Percentiles rank a stretch among this genome's conserved stretches.
phyloP scores from a whole-genome alignment of 257 asterid genomes.

The Nicotiana undulata region DNA sequence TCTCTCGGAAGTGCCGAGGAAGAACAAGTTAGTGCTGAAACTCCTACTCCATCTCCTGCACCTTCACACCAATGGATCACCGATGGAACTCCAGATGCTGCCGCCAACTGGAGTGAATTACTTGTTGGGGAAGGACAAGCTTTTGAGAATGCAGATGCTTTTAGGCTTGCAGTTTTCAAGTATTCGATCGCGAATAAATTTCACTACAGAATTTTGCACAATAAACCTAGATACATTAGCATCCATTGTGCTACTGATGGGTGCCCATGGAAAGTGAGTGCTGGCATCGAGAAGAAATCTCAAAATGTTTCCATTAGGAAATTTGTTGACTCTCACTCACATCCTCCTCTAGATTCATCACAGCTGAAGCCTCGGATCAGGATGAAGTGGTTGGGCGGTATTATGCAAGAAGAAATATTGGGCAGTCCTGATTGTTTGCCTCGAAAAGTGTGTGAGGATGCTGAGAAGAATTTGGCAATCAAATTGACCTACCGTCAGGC shows the following conservation, averaged over 20 bases:
- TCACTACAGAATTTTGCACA: conserved; percentile 2
- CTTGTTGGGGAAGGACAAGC: conserved; percentile 6
- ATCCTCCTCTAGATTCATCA: conserved; percentile 6
- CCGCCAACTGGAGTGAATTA: conserved; percentile 8
- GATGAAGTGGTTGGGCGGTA: conserved; percentile 7
- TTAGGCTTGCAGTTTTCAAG: conserved; percentile 1
- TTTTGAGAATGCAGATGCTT: not conserved
- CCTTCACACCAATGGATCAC: not conserved
- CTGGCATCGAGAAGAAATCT: conserved; percentile 4
- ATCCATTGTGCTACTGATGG: conserved; percentile 7
- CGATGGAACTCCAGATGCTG: conserved; percentile 6
- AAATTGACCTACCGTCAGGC: conserved; percentile 12
- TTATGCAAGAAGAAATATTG: conserved; percentile 7
- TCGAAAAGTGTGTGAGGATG: conserved; percentile 8
- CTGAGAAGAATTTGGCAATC: conserved; percentile 8
- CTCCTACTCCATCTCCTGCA: not conserved
- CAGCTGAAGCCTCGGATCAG: conserved; percentile 6
- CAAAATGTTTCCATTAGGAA: conserved; percentile 8
- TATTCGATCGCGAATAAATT: conserved; percentile 5
- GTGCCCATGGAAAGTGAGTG: conserved; percentile 6
- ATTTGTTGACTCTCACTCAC: conserved; percentile 4
- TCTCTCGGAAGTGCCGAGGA: conserved; percentile 4
- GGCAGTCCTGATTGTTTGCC: conserved; percentile 5
- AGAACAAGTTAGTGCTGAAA: conserved; percentile 9
- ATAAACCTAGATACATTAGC: conserved; percentile 11